Base-by-base conservation (phyloP, 2,329 filamentous ascomycete genomes). In the Aureobasidium zeae region DNA sequence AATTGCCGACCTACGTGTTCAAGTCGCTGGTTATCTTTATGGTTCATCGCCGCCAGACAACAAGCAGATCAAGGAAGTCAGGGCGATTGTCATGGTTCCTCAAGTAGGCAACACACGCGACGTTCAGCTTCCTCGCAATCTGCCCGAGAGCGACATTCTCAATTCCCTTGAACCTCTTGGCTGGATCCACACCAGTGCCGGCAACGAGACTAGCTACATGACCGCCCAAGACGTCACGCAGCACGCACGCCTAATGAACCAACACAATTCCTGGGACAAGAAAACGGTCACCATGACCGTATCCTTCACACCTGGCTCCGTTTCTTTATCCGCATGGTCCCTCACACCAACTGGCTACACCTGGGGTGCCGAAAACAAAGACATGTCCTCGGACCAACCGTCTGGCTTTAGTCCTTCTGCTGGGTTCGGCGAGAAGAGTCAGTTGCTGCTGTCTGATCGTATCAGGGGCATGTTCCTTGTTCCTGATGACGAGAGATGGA, bases 381-480 rank as follows among this genome's bases (percentile, higher is more conserved):
- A 98, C 65, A 78, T 80, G 44, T 81, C 83, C 54, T 94, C 85
- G 50, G 91, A 98, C 62, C 86, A 94, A 62, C 91, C 93, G 0
- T 82, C 88, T 51, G 93, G 93, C 28, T 98, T 98, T 70, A 81
- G 80, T 46, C 57, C 57, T 1, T 48, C 44, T 11, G 93, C 86
- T 19, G 79, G 71, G 47, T 94, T 96, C 77, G 91, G 91, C 41
- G 84, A 93, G 65, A 96, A 96, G 70, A 87, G 86, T 54, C 94
- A 98, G 68, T 70, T 98, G 44, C 69, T 98, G 20, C 76, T 98
- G 42, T 93, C 85, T 52, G 89, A 95, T 55, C 85, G 88, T 63
- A 94, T 95, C 62, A 79, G 84, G 54, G 93, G 91, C 20, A 96
- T 88, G 70, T 98, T 98, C 77, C 69, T 98, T 44, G 87, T 96